Conservation (phyloP, 2,329 filamentous ascomycete genomes). For the Elsinoe australis region DNA sequence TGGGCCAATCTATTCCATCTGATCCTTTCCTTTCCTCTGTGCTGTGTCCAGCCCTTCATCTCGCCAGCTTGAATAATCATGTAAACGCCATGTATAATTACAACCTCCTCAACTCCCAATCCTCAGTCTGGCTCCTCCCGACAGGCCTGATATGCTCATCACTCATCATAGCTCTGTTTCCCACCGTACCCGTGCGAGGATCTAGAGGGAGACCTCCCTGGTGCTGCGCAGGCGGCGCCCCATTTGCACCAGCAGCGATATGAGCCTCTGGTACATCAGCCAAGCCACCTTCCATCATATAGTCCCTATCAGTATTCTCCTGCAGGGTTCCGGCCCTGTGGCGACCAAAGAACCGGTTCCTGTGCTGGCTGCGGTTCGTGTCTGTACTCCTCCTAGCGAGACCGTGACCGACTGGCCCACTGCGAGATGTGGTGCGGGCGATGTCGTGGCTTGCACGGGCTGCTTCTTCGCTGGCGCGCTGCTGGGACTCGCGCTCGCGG, state of each 20-base stretch:
- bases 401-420: conserved; percentile 23
- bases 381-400: conserved; percentile 28
- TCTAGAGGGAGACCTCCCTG: not conserved
- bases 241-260: conserved; percentile 9
- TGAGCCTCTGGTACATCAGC: conserved; percentile 32
- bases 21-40: not conserved
- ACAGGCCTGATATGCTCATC: not conserved
- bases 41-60: not conserved
- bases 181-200: not conserved
- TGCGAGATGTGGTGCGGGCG: conserved; percentile 25
- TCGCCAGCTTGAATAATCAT: not conserved
- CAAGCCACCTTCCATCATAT: conserved; percentile 32
- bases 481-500: conserved; percentile 28
- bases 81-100: not conserved
- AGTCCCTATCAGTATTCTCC: conserved; percentile 24
- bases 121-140: conserved; percentile 14
- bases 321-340: conserved; percentile 19
- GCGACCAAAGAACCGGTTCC: conserved; percentile 57
- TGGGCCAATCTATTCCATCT: not conserved
- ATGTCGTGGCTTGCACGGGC: conserved; percentile 23
- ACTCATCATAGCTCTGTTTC: not conserved
- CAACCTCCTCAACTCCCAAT: conserved; percentile 19
- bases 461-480: conserved; percentile 18
- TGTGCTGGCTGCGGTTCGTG: conserved; percentile 37
- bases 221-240: conserved; percentile 3